phyloP scores from a whole-genome alignment of 352 stramenopile genomes.

The Phytophthora gonapodyides region DNA sequence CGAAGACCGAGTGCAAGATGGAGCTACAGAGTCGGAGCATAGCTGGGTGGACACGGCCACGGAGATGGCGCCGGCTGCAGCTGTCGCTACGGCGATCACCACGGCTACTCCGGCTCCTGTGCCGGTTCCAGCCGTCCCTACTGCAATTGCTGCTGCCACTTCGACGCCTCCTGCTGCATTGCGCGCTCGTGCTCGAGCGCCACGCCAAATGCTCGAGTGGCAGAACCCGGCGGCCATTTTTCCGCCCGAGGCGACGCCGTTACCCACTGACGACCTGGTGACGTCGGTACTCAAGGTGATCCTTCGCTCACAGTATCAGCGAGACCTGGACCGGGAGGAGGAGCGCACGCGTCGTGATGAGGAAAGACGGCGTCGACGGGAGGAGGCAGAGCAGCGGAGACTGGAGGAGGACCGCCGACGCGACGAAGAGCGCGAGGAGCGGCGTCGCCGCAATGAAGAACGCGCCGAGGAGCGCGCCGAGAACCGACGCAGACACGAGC shows the following conservation, averaged over 20 bases:
- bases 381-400: conserved; percentile 37
- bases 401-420: conserved; percentile 40
- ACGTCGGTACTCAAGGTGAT: conserved; percentile 43
- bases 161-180: conserved; percentile 1
- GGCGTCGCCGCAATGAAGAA: conserved; percentile 36
- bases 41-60: conserved; percentile 27
- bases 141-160: conserved; percentile 2
- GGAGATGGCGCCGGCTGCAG: conserved; percentile 9
- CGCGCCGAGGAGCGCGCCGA: conserved; percentile 38
- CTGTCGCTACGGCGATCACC: neutral
- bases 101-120: conserved; percentile 5
- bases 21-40: conserved; percentile 30
- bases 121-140: neutral
- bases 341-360: conserved; percentile 33
- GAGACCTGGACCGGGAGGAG: conserved; percentile 42
- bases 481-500: conserved; percentile 40
- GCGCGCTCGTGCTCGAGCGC: conserved; percentile 10
- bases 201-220: conserved; percentile 26
- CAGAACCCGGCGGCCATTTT: conserved; percentile 25
- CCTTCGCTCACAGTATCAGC: conserved; percentile 43
- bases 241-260: conserved; percentile 20
- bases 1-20: conserved; percentile 28
- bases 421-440: conserved; percentile 41
- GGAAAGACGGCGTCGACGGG: conserved; percentile 30
- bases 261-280: conserved; percentile 35